A percentile compares a stretch with the other conserved stretches of the same genome.
phyloP scores from a whole-genome alignment of 2,329 filamentous ascomycete genomes.

The Trichoderma aggressivum region DNA sequence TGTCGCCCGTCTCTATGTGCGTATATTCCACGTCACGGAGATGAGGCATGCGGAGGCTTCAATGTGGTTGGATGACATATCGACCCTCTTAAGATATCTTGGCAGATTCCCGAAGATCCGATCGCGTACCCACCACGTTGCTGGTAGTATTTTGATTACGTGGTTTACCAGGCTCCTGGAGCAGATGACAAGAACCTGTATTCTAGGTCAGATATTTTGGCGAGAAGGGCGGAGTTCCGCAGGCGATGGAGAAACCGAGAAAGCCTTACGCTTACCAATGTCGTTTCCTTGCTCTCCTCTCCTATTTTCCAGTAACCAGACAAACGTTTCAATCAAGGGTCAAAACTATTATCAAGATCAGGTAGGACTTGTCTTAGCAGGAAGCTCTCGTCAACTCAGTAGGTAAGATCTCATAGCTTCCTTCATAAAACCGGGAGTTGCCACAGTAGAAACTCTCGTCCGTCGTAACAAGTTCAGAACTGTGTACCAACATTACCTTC shows the following conservation, averaged over 20 bases:
- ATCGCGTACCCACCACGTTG: not conserved
- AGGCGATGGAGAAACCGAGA: not conserved
- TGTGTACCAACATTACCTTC: not conserved
- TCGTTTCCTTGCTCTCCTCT: not conserved
- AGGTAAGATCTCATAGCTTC: not conserved
- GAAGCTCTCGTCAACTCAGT: not conserved
- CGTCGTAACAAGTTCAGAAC: not conserved
- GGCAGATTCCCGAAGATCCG: constrained; percentile 1
- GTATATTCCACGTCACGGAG: not conserved
- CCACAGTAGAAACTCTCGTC: not conserved
- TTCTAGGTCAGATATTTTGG: not conserved
- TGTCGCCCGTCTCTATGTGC: not conserved
- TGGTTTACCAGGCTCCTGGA: not conserved
- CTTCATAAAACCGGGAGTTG: not conserved
- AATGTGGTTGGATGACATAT: not conserved
- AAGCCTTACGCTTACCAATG: not conserved
- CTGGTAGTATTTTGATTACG: not conserved
- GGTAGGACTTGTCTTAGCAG: not conserved
- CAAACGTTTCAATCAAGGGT: not conserved
- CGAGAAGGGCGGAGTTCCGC: not conserved
- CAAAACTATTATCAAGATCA: not conserved
- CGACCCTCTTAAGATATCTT: not conserved
- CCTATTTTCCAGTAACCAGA: not conserved
- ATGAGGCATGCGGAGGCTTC: not conserved
- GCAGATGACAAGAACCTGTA: not conserved